Base-by-base conservation (phyloP, 352 stramenopile genomes). In the Phytopythium montanum region DNA sequence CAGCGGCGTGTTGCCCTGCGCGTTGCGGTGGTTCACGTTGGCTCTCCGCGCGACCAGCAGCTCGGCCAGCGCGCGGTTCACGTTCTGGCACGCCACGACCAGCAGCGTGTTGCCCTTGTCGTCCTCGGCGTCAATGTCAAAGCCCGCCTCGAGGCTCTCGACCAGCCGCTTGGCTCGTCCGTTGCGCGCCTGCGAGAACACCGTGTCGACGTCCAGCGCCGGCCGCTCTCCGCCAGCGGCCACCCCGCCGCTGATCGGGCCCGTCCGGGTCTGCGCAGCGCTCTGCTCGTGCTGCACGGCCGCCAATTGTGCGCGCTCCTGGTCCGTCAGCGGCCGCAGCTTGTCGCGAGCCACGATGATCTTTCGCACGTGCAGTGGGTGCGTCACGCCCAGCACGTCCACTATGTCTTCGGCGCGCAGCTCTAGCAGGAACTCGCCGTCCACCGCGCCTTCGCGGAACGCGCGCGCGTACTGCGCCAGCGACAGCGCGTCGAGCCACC, bases 41-140 rank as follows among this genome's bases (percentile, higher is more conserved):
- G 89, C 88, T 54, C 86, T 82, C 48, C 87, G 88, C 1, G 63
- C 39, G 5, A 98, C 69, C 9, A 98, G 69, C 46, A 94, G 77
- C 73, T 97, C 92, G 34, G 91, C 83, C 68, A 97, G 94, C 59
- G 85, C 83, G 33, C 85, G 69, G 66, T 97, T 97, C 28, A 94
- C 69, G 66, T 98, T 97, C 61, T 98, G 92, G 38, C 75, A 85
- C 25, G 93, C 94, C 33, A 97, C 68, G 13, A 97, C 62, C 55
- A 98, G 66, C 50, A 97, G 62, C 42, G 94, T 97, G 69, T 98
- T 98, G 55, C 92, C 94, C 56, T 97, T 95, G 46, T 96, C 87
- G 70, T 98, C 93, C 57, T 96, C 88, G 23, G 62, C 70, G 56
- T 98, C 88, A 42, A 97, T 71, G 7, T 80, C 59, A 54, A 98